Evolutionary conservation across 2,329 filamentous ascomycete genomes (phyloP).

Genomic region (Fusarium subglutinans): DNA sequence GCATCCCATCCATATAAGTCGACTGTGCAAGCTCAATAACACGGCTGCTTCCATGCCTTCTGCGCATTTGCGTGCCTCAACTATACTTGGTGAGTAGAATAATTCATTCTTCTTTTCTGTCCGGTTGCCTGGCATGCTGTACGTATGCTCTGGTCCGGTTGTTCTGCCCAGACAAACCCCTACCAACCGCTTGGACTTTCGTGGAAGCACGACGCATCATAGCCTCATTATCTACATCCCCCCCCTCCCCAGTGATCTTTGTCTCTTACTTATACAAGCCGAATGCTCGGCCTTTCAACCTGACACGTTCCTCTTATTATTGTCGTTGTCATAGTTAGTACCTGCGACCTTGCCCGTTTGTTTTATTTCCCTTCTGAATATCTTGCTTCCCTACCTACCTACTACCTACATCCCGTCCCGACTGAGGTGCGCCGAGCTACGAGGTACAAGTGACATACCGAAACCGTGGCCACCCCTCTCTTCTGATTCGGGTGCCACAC

Average conservation of each 20-base stretch:
- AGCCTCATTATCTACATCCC: conserved; percentile 4
- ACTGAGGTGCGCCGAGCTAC: conserved; percentile 8
- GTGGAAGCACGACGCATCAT: conserved; percentile 31
- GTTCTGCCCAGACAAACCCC: conserved; percentile 22
- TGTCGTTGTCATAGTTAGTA: neutral
- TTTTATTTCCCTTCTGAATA: neutral
- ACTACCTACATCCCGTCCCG: neutral
- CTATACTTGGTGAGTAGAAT: conserved; percentile 36
- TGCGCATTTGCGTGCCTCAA: conserved; percentile 28
- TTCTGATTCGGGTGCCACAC: conserved; percentile 25
- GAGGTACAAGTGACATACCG: conserved; percentile 19
- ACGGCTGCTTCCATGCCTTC: conserved; percentile 41
- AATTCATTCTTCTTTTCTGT: neutral
- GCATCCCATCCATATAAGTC: conserved; percentile 3
- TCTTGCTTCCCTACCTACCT: neutral
- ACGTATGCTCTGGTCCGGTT: neutral
- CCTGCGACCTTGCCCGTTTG: neutral
- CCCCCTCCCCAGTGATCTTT: neutral
- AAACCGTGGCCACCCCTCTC: conserved; percentile 5
- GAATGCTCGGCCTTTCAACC: neutral
- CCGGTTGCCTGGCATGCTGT: conserved; percentile 13
- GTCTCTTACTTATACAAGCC: conserved; percentile 25
- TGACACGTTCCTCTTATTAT: neutral
- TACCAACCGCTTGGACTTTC: conserved; percentile 13
- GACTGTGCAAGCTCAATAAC: conserved; percentile 34